Evolutionary conservation across 768 basidiomycete species (phyloP), one percentile per base, ranked within the genome.

Genomic region (Leccinum sublutescens): DNA sequence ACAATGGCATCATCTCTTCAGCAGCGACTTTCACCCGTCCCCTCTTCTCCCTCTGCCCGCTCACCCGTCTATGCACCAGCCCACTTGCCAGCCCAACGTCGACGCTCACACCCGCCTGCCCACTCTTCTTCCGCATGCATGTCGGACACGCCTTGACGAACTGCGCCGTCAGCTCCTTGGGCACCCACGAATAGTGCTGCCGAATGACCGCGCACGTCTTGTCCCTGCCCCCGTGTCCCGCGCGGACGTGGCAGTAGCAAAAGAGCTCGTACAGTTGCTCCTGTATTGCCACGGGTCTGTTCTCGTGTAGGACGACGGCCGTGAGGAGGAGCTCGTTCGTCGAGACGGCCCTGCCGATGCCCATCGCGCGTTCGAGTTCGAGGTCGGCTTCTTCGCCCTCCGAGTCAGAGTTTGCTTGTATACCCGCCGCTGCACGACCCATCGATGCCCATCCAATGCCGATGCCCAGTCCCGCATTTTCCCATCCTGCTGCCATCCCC

Each of bases 81-180:
- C 23, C 38, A n/a, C 11, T 15, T 11, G 3, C 73, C 0, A 5
- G 5, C 25, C 23, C 36, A n/a, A 27, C 10, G 10, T 38, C 53
- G 17, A 43, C 38, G 17, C 3, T 56, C 58, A 58, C 58, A 27
- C 65, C 49, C 54, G 65, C 65, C 40, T 73, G 68, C 48, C 77
- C 76, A 54, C 74, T 75, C 61, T 78, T 71, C 71, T 80, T 79
- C 54, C 70, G 76, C 59, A 72, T 79, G 65, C 92, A 93, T 8
- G 89, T 88, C 14, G 91, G 92, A 66, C 92, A 93, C 25, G 80
- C 80, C 71, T 85, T 86, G 73, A 93, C 85, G 68, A 91, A 94
- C 59, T 82, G 83, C 17, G 88, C 83, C 50, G 92, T 83, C 45
- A 94, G 84, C 66, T 90, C 87, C 74, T 93, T 93, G 15, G 92